Base-by-base conservation (phyloP, 2,329 filamentous ascomycete genomes). In the Domatiomyces catenatus region DNA sequence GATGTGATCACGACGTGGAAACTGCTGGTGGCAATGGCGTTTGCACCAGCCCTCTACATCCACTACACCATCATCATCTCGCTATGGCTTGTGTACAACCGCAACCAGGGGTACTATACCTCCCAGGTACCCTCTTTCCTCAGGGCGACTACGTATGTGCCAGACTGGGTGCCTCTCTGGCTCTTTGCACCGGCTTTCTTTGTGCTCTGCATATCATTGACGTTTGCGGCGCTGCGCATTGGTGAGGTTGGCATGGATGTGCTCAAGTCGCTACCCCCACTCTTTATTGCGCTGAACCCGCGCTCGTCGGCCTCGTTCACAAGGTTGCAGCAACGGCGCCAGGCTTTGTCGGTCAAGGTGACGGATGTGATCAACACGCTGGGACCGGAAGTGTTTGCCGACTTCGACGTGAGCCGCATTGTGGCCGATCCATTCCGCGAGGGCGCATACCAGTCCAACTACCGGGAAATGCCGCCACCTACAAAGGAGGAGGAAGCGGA, bases 191-290 rank as follows among this genome's bases (percentile, higher is more conserved):
- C 86, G 8, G 77, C 80, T 42, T 84, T 88, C 47, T 82, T 86
- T 70, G 74, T 86, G 46, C 71, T 93, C 57, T 94, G 94, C 72
- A 84, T 89, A 5, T 77, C 81, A 20, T 84, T 95, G 60, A 95
- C 89, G 0, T 95, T 94, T 66, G 89, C 88, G 3, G 87, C 92
- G 5, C 80, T 98, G 48, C 83, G 92, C 8, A 94, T 96, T 58
- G 92, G 92, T 46, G 92, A 98, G 69, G 83, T 94, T n/a, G 92
- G 90, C 48, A 95, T 98, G 88, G 92, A 98, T 63, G 95, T 98
- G 50, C 73, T 92, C 70, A 98, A 96, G 69, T 96, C 90, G 0
- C 76, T 98, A 15, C 80, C 87, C 8, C 92, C 92, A 5, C 77
- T 98, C 8, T 73, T 94, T 45, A 74, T 95, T 32, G 92, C 86